These are phyloP conservation scores for Skeletonema tropicum DNA, from an alignment of 108 stramenopile species.

Conservation along the genomic window DNA sequence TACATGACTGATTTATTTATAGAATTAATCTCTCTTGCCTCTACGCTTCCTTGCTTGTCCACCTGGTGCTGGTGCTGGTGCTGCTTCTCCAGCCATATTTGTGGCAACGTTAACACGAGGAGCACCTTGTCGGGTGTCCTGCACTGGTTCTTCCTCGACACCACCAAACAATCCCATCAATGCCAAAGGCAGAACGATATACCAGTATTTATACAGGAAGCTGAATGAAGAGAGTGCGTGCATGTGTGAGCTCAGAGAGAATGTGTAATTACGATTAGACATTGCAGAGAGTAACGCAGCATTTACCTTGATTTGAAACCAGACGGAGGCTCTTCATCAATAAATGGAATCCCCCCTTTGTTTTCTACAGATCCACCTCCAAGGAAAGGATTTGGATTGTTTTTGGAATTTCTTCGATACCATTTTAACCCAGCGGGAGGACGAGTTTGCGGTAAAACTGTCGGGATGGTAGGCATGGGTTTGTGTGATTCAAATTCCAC, in stretches of 20 bases:
- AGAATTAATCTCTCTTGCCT: constrained; percentile 44
- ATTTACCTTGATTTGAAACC: constrained; percentile 22
- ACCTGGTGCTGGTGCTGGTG: constrained; percentile 22
- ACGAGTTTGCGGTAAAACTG: constrained; percentile 55
- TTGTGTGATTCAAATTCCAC: constrained; percentile 63
- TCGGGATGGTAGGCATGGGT: constrained; percentile 73
- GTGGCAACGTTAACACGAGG: constrained; percentile 6
- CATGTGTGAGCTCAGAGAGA: background rate
- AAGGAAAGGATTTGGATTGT: constrained; percentile 34
- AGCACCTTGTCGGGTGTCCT: constrained; percentile 3
- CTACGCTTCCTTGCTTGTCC: constrained; percentile 17
- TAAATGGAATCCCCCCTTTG: constrained; percentile 26
- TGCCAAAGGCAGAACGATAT: constrained; percentile 73
- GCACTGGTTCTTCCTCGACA: constrained; percentile 34
- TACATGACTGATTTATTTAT: background rate
- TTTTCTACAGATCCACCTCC: constrained; percentile 1
- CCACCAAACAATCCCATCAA: constrained; percentile 57
- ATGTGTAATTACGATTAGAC: background rate
- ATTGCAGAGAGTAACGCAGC: background rate
- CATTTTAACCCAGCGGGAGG: constrained; percentile 80
- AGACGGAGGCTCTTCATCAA: constrained; percentile 36
- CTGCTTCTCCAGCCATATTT: constrained; percentile 10
- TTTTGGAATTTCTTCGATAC: constrained; percentile 46
- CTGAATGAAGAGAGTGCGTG: too few species aligned
- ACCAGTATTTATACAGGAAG: constrained; percentile 80